Evolutionary conservation across 768 basidiomycete genomes (phyloP), one percentile per base, ranked within the genome.

Genomic region (Leccinum longicurvipes): DNA sequence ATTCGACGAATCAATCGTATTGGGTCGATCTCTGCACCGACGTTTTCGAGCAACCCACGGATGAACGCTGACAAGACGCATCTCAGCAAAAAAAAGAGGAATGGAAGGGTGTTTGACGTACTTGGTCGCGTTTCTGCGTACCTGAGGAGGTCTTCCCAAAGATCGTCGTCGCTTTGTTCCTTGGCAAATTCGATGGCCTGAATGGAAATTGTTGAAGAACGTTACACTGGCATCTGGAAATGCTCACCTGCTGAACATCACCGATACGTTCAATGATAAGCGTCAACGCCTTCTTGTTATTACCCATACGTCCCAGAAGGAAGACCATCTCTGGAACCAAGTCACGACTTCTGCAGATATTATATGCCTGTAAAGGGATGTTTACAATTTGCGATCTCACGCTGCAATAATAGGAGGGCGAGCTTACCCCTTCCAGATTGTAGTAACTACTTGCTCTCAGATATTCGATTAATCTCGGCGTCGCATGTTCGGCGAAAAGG

Each of bases 151-250:
- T 98, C 96, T 64, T 98, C 96, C 97, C 96, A 99, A 0, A 99
- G 82, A 68, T 98, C 97, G 58, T 94, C 88, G 60, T 98, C 97
- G 51, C 86, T 88, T 70, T 98, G 96, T 69, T 98, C 94, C 65
- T 95, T 96, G 3, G 95, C 96, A 60, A 99, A 99, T 56, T 98
- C 96, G 64, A 99, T 98, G 3, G 96, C 93, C 92, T 93, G 44
- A 1, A 21, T 31, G 9, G 28, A 19, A 14, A 11, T 2, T 31
- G 47, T 66, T 19, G 61, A 47, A 46, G 45, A 11, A 28, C 1
- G 42, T 6, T 17, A 36, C n/a, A 14, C 19, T n/a, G 7, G 53
- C 11, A 5, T 8, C 11, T 24, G 1, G 17, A 49, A 12, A 21
- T 4, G 72, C 83, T 50, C 66, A 89, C 95, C 55, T 93, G 78